Conservation (phyloP, 495 filamentous ascomycete genomes). For the Penicillium diatomitis region DNA sequence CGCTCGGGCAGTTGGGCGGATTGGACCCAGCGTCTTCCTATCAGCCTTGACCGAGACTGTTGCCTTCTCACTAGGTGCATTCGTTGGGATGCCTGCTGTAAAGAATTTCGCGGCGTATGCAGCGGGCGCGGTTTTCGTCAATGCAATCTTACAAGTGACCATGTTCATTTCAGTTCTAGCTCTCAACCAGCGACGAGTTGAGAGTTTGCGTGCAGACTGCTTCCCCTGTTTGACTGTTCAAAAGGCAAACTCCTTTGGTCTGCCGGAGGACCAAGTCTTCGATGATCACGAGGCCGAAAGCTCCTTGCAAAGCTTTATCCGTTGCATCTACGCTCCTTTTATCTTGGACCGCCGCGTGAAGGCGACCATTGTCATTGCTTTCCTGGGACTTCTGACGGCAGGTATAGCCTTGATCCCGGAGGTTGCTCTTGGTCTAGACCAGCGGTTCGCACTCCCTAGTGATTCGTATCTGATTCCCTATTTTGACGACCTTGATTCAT, state of each 20-base stretch:
- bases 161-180: conserved; percentile 91
- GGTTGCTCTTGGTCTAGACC: conserved; percentile 81
- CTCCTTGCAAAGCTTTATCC: conserved; percentile 71
- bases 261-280: conserved; percentile 44
- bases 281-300: conserved; percentile 64
- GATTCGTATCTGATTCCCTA: conserved; percentile 90
- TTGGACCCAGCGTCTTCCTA: conserved; percentile 94
- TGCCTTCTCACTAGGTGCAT: conserved; percentile 84
- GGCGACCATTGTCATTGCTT: conserved; percentile 61
- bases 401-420: conserved; percentile 76
- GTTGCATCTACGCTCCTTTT: conserved; percentile 75
- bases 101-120: conserved; percentile 95
- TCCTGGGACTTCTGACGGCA: conserved; percentile 80
- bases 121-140: conserved; percentile 92
- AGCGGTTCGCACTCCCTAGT: conserved; percentile 85
- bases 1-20: conserved; percentile 77
- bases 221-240: conserved; percentile 78
- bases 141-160: conserved; percentile 87
- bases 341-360: conserved; percentile 74
- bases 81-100: conserved; percentile 95
- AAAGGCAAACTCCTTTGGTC: conserved; percentile 44
- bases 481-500: conserved; percentile 90
- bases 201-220: conserved; percentile 82
- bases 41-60: conserved; percentile 89
- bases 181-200: conserved; percentile 80